Conservation (phyloP, 306 rosid genomes). For the Oemleria cerasiformis region DNA sequence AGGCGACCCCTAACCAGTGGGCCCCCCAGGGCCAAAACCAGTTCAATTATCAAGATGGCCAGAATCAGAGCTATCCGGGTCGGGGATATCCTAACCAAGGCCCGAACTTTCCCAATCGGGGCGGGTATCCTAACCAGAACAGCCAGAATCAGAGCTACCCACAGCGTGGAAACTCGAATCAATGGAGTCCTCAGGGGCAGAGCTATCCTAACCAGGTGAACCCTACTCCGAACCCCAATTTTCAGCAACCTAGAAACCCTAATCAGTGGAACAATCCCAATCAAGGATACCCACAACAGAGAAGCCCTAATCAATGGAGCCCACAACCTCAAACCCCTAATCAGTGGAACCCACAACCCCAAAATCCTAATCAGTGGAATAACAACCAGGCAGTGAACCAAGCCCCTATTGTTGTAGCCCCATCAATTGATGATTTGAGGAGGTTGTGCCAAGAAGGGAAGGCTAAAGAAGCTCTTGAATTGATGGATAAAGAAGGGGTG, state of each 20-base stretch:
- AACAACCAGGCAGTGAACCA: slow-evolving; percentile 36
- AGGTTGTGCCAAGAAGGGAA: slow-evolving; percentile 62
- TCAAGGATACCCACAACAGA: slow-evolving; percentile 28
- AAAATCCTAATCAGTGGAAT: slow-evolving; percentile 24
- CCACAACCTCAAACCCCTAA: slow-evolving; percentile 27
- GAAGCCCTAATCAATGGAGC: slow-evolving; percentile 34
- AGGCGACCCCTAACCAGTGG: slow-evolving; percentile 31
- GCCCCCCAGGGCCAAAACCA: slow-evolving; percentile 13
- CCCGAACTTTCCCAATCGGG: slow-evolving; percentile 12
- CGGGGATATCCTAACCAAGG: slow-evolving; percentile 30
- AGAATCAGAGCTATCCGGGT: slow-evolving; percentile 23
- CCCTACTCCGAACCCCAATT: slow-evolving; percentile 31
- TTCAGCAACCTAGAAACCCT: slow-evolving; percentile 34
- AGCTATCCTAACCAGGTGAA: slow-evolving; percentile 13
- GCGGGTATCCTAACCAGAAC: slow-evolving; percentile 17
- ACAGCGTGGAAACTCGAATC: slow-evolving; percentile 26
- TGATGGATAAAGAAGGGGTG: slow-evolving; percentile 66
- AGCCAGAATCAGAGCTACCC: slow-evolving; percentile 16
- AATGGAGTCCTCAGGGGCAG: slow-evolving; percentile 29
- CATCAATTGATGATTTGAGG: slow-evolving; percentile 48
- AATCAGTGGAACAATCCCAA: slow-evolving; percentile 38
- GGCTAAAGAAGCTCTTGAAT: slow-evolving; percentile 61
- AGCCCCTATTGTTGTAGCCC: slow-evolving; percentile 20
- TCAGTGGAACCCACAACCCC: slow-evolving; percentile 35
- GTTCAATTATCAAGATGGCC: slow-evolving; percentile 16